These are phyloP conservation scores for Aspergillus vadensis DNA, from an alignment of 2,329 filamentous ascomycete genomes.

Conservation along the genomic window DNA sequence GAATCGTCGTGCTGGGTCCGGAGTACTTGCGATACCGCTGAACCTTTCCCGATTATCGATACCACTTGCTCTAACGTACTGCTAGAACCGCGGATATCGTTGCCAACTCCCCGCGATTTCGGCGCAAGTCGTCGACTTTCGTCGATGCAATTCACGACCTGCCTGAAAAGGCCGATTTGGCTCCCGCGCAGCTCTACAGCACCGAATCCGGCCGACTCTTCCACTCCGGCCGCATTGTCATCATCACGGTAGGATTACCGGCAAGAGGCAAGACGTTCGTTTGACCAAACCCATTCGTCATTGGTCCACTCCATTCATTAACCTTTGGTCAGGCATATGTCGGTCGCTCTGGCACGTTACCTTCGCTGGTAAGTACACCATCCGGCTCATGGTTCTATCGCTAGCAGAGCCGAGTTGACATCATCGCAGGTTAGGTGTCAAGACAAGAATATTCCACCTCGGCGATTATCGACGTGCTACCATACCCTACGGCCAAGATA, in stretches of 20 bases:
- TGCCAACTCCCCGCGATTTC: slow-evolving; percentile 84
- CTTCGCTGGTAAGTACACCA: slow-evolving; percentile 69
- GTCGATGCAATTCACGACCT: slow-evolving; percentile 97
- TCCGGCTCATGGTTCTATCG: neutral
- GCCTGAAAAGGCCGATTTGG: slow-evolving; percentile 78
- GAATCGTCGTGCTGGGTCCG: neutral
- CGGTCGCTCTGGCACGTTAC: slow-evolving; percentile 91
- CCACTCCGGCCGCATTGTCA: slow-evolving; percentile 94
- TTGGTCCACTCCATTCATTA: neutral
- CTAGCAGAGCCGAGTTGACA: slow-evolving; percentile 13
- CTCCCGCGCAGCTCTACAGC: slow-evolving; percentile 94
- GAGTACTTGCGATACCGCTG: neutral
- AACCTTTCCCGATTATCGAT: neutral
- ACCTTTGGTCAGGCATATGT: slow-evolving; percentile 70
- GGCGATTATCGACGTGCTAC: slow-evolving; percentile 95
- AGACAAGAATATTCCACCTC: slow-evolving; percentile 95
- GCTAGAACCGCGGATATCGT: slow-evolving; percentile 84
- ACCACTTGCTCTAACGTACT: slow-evolving; percentile 27
- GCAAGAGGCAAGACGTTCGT: slow-evolving; percentile 90
- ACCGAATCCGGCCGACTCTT: slow-evolving; percentile 97
- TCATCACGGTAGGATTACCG: slow-evolving; percentile 93
- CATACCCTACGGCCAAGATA: slow-evolving; percentile 76
- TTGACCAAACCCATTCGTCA: slow-evolving; percentile 6
- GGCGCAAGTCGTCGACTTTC: slow-evolving; percentile 91
- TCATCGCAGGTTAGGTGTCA: slow-evolving; percentile 79